Evolutionary conservation across 106 monocot species (phyloP).

Genomic region (Allium cepa): DNA sequence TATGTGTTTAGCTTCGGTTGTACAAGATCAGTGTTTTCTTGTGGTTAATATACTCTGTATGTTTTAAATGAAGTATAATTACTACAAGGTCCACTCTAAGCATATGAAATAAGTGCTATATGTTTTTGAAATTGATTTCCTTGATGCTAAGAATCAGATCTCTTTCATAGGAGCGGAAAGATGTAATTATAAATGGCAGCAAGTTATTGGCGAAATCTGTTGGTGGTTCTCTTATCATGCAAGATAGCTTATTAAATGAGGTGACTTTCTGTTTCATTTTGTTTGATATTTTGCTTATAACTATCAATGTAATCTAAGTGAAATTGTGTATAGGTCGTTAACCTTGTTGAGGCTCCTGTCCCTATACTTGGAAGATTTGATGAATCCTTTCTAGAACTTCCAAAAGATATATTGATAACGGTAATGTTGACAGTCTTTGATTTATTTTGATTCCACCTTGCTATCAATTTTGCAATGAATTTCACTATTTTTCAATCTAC

Average conservation of each 20-base stretch:
- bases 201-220: conserved; percentile 56
- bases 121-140: not conserved
- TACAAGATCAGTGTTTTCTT: not conserved
- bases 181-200: conserved; percentile 43
- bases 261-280: conserved; percentile 25
- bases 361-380: conserved; percentile 82
- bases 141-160: not conserved
- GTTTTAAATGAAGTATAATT: not conserved
- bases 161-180: conserved; percentile 48
- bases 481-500: conserved; percentile 5
- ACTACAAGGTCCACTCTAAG: not conserved
- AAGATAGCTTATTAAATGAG: conserved; percentile 67
- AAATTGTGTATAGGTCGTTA: conserved; percentile 52
- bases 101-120: not conserved
- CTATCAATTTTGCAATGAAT: not conserved
- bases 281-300: not conserved
- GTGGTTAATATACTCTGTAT: not conserved
- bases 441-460: not conserved
- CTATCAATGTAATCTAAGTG: not conserved
- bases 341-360: conserved; percentile 91
- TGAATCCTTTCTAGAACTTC: conserved; percentile 87
- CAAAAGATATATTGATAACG: conserved; percentile 80
- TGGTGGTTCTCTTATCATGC: conserved; percentile 38
- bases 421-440: conserved; percentile 25
- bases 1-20: not conserved